Conservation (phyloP, 2,329 filamentous ascomycete genomes). For the Amauroascus verrucosus region DNA sequence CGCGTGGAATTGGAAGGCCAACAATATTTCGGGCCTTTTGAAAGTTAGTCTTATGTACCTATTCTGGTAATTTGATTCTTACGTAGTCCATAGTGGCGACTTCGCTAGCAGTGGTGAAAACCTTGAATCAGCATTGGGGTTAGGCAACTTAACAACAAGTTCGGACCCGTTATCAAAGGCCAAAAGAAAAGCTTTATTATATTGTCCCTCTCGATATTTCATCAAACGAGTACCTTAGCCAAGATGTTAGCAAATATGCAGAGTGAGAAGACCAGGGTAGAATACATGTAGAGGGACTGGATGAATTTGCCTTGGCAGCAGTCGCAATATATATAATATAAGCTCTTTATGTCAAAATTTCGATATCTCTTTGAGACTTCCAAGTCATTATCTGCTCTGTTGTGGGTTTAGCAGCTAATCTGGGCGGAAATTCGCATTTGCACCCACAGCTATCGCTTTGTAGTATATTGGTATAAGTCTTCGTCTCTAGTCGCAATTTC, state of each 20-base stretch:
- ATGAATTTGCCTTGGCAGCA: neutral
- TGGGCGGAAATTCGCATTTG: neutral
- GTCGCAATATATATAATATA: too few species aligned
- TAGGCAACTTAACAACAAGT: conserved; percentile 21
- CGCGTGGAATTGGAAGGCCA: conserved; percentile 12
- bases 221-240: conserved; percentile 6
- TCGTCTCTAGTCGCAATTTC: conserved; percentile 9
- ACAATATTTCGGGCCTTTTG: neutral
- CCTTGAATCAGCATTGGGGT: conserved; percentile 22
- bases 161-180: conserved; percentile 17
- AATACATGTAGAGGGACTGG: neutral
- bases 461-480: conserved; percentile 5
- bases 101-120: conserved; percentile 28
- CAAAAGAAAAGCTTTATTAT: conserved; percentile 21
- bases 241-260: neutral
- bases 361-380: neutral
- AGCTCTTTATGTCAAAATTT: conserved; percentile 4
- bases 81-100: conserved; percentile 28
- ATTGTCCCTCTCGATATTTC: conserved; percentile 21
- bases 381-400: neutral
- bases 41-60: neutral
- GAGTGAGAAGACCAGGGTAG: neutral
- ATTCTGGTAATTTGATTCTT: neutral
- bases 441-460: conserved; percentile 8
- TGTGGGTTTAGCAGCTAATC: neutral